A percentile compares a stretch with the other conserved stretches of the same genome.
phyloP scores from a whole-genome alignment of 805 yeast genomes.

The Maudiozyma pseudohumilis region DNA sequence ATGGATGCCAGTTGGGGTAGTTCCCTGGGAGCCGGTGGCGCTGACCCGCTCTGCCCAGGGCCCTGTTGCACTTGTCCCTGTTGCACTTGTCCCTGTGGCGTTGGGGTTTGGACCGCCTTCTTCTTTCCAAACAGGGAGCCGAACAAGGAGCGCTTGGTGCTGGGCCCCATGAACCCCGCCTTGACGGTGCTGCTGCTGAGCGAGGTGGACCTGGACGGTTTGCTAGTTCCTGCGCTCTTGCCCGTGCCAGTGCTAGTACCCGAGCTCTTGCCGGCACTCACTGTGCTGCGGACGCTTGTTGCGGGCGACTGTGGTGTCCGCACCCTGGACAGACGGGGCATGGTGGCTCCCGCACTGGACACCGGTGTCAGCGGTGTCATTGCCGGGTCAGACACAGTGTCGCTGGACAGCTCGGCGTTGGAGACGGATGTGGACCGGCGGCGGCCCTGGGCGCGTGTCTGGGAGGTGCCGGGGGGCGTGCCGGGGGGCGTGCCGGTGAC shows the following conservation, averaged over 20 bases:
- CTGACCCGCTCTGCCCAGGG: no score
- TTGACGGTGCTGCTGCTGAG: neutral
- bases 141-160: slow-evolving; percentile 17
- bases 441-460: neutral
- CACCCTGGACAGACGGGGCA: no score
- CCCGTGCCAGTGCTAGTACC: neutral
- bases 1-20: no score
- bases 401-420: slow-evolving; percentile 12
- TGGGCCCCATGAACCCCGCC: neutral
- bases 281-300: no score
- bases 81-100: no score
- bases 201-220: neutral
- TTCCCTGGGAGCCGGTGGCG: no score
- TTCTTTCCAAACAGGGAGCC: slow-evolving; percentile 23
- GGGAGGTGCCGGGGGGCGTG: no score
- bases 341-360: no score
- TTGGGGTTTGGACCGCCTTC: slow-evolving; percentile 3
- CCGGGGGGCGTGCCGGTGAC: neutral
- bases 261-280: no score
- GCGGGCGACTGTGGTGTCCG: no score
- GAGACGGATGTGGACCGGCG: slow-evolving; percentile 18
- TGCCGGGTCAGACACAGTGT: neutral
- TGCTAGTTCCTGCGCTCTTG: neutral
- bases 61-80: no score
- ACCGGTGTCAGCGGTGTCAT: no score